phyloP scores from a whole-genome alignment of 345 rosid species.

The Alliaria petiolata region DNA sequence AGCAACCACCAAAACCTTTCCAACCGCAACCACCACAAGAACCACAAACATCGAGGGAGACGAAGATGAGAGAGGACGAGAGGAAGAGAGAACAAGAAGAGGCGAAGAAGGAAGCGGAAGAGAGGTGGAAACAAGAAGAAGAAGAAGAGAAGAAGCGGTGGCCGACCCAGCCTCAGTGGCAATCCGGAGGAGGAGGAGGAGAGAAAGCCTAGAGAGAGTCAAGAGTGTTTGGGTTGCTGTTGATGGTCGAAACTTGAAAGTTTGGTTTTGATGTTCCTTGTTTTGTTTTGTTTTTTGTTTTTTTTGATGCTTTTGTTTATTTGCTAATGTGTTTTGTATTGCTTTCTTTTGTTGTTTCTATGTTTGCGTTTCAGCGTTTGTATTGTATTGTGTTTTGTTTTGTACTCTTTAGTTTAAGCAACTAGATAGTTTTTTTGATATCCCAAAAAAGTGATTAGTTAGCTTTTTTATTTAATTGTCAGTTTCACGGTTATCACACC shows the following conservation, averaged over 20 bases:
- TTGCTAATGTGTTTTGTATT: background rate
- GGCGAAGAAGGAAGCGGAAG: slow-evolving; percentile 11
- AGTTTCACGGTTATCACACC: too few relatives aligned
- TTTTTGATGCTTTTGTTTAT: background rate
- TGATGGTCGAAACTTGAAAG: background rate
- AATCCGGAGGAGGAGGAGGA: background rate
- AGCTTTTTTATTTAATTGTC: too few relatives aligned
- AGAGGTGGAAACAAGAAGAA: background rate
- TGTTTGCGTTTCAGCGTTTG: slow-evolving; percentile 14
- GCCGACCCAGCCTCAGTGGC: slow-evolving; percentile 8
- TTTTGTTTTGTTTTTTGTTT: background rate
- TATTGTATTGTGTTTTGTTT: background rate
- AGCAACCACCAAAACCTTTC: background rate
- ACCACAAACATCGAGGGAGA: background rate
- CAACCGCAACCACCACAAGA: background rate
- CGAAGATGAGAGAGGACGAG: slow-evolving; percentile 7
- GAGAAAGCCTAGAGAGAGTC: background rate
- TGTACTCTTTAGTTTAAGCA: too few relatives aligned
- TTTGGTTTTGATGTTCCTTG: background rate
- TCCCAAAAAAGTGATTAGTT: too few relatives aligned
- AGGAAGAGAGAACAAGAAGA: slow-evolving; percentile 22
- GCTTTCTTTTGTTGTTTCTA: background rate
- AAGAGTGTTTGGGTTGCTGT: background rate
- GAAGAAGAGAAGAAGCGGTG: slow-evolving; percentile 10
- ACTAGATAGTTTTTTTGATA: too few relatives aligned